A percentile compares a stretch with the other conserved stretches of the same genome.
Evolutionary conservation across 202 grass and related monocot genomes (phyloP).

Genomic region (Zizania palustris): DNA sequence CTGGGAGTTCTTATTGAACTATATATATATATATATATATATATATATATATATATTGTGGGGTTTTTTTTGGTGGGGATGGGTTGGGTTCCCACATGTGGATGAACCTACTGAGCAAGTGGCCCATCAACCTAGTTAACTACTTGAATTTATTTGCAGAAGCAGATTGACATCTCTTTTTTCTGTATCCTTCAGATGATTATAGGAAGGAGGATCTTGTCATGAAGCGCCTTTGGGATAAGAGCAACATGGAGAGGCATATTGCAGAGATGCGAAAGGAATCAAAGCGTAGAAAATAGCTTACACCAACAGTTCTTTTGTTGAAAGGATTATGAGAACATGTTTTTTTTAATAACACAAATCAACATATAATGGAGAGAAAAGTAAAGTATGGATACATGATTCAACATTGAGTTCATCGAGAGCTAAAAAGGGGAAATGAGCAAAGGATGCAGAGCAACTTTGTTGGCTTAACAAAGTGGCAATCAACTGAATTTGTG

Average conservation of each 20-base stretch:
- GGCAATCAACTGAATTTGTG: background rate
- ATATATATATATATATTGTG: too few relatives aligned
- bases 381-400: background rate
- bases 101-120: background rate
- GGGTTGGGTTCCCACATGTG: too few relatives aligned
- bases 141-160: conserved; percentile 13
- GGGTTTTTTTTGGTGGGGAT: background rate
- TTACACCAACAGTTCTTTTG: conserved; percentile 23
- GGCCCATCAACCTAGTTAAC: background rate
- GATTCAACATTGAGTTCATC: background rate
- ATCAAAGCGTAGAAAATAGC: conserved; percentile 77
- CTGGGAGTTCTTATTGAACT: conserved; percentile 13
- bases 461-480: background rate
- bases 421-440: background rate
- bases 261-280: conserved; percentile 66
- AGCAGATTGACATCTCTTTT: conserved; percentile 10
- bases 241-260: conserved; percentile 85
- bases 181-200: conserved; percentile 58
- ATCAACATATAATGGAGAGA: background rate
- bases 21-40: too few relatives aligned
- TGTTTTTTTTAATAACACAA: conserved; percentile 14
- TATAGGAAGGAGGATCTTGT: conserved; percentile 68
- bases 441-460: background rate
- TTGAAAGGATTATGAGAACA: background rate
- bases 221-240: conserved; percentile 73